phyloP scores from a whole-genome alignment of 495 filamentous ascomycete species.

The Penicillium flavigenum region DNA sequence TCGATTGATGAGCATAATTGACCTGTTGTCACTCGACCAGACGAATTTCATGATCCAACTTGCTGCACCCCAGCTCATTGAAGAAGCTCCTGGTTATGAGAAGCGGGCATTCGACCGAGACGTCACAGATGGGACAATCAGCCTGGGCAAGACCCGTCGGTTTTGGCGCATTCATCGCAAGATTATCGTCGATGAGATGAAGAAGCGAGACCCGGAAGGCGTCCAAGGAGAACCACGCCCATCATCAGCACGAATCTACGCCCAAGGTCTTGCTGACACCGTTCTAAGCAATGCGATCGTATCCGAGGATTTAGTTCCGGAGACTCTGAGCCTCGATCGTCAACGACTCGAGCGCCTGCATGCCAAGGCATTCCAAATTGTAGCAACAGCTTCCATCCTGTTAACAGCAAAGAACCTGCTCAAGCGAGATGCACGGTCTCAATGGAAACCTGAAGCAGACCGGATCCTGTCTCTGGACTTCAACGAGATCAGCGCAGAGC shows the following conservation, averaged over 20 bases:
- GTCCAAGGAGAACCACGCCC: slow-evolving; percentile 49
- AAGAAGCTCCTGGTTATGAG: slow-evolving; percentile 80
- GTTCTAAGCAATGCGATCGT: slow-evolving; percentile 60
- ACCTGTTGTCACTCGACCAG: slow-evolving; percentile 90
- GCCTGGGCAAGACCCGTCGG: slow-evolving; percentile 55
- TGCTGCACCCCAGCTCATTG: slow-evolving; percentile 75
- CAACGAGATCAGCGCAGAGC: slow-evolving; percentile 54
- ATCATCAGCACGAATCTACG: slow-evolving; percentile 66
- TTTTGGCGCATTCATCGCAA: slow-evolving; percentile 72
- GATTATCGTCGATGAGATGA: slow-evolving; percentile 68
- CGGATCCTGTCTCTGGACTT: slow-evolving; percentile 65
- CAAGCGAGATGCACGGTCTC: slow-evolving; percentile 83
- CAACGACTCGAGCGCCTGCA: slow-evolving; percentile 68
- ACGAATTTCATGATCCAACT: slow-evolving; percentile 88
- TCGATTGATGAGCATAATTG: slow-evolving; percentile 79
- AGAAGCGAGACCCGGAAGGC: slow-evolving; percentile 69
- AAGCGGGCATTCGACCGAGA: slow-evolving; percentile 70
- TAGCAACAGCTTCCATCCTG: slow-evolving; percentile 77
- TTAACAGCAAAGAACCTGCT: slow-evolving; percentile 93
- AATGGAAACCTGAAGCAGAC: slow-evolving; percentile 84
- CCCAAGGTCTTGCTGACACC: slow-evolving; percentile 66
- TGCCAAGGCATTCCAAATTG: slow-evolving; percentile 66
- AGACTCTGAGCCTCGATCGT: slow-evolving; percentile 80
- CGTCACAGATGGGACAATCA: slow-evolving; percentile 62
- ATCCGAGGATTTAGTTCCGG: slow-evolving; percentile 63